Percentiles rank a stretch among this genome's conserved stretches.
phyloP scores from a whole-genome alignment of 2,329 filamentous ascomycete species.

The Cladosporium oxysporum region DNA sequence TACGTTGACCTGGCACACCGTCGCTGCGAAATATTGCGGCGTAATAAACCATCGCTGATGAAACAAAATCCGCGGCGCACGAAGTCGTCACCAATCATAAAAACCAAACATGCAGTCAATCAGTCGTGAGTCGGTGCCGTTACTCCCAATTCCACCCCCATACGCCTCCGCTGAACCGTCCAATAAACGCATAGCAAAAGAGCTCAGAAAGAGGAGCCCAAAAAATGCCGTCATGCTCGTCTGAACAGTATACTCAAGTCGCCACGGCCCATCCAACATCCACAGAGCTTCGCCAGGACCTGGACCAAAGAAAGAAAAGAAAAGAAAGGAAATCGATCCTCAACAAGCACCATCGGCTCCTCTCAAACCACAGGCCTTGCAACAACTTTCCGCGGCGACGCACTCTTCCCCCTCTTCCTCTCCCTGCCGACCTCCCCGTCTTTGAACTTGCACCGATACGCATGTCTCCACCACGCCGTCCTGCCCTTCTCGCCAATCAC shows the following conservation, averaged over 20 bases:
- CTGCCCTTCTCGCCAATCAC: slow-evolving; percentile 88
- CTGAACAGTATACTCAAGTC: slow-evolving; percentile 10
- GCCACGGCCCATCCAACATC: background rate
- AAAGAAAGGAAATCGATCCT: background rate
- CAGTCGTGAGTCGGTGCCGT: background rate
- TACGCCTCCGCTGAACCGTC: slow-evolving; percentile 12
- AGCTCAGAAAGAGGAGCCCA: slow-evolving; percentile 17
- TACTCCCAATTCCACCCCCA: background rate
- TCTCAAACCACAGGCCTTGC: background rate
- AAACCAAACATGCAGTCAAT: background rate
- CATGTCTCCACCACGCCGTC: slow-evolving; percentile 89
- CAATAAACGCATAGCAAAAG: slow-evolving; percentile 18
- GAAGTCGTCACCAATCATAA: background rate
- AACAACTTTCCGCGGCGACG: background rate
- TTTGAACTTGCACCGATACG: slow-evolving; percentile 63
- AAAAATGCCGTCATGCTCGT: slow-evolving; percentile 4
- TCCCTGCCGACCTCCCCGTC: slow-evolving; percentile 18
- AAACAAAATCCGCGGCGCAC: background rate
- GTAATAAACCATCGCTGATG: background rate
- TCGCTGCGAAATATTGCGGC: background rate
- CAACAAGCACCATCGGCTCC: background rate
- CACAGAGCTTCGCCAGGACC: background rate
- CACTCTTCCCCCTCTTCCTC: slow-evolving; percentile 15
- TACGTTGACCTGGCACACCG: background rate
- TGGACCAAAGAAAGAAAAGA: background rate